phyloP scores from a whole-genome alignment of 176 grass and related monocot genomes.

The Pontederia paniculata region DNA sequence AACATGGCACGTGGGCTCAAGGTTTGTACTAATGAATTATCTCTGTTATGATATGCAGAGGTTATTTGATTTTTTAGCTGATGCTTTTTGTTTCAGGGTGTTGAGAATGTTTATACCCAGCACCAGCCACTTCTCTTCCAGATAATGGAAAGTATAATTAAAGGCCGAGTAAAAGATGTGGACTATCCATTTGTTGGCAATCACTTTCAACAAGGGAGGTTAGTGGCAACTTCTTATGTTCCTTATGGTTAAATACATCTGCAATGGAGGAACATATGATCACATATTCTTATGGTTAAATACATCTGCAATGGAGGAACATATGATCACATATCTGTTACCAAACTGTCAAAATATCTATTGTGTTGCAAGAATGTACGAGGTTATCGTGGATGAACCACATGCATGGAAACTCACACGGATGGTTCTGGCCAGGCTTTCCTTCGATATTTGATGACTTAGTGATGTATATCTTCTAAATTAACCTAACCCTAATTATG shows the following conservation, averaged over 20 bases:
- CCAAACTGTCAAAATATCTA: too few relatives aligned
- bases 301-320: too few relatives aligned
- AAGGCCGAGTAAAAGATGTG: conserved; percentile 72
- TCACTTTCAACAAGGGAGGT: conserved; percentile 96
- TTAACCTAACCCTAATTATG: too few relatives aligned
- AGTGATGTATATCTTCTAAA: too few relatives aligned
- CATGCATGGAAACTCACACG: too few relatives aligned
- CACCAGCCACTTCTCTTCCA: conserved; percentile 93
- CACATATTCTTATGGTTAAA: too few relatives aligned
- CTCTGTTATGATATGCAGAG: neutral
- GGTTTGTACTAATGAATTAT: conserved; percentile 33
- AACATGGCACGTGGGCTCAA: conserved; percentile 97
- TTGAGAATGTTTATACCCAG: conserved; percentile 96
- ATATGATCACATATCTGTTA: too few relatives aligned
- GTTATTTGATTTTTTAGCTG: neutral
- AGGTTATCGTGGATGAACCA: too few relatives aligned
- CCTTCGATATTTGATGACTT: too few relatives aligned
- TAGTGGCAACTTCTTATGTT: conserved; percentile 9
- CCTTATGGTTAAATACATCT: neutral
- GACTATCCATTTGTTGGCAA: conserved; percentile 94
- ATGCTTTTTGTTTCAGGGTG: conserved; percentile 51
- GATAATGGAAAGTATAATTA: conserved; percentile 92
- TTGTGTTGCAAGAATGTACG: too few relatives aligned
- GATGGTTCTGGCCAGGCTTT: too few relatives aligned
- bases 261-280: too few relatives aligned